Evolutionary conservation across 768 basidiomycete genomes (phyloP).

Genomic region (Termitomyces sp.): DNA sequence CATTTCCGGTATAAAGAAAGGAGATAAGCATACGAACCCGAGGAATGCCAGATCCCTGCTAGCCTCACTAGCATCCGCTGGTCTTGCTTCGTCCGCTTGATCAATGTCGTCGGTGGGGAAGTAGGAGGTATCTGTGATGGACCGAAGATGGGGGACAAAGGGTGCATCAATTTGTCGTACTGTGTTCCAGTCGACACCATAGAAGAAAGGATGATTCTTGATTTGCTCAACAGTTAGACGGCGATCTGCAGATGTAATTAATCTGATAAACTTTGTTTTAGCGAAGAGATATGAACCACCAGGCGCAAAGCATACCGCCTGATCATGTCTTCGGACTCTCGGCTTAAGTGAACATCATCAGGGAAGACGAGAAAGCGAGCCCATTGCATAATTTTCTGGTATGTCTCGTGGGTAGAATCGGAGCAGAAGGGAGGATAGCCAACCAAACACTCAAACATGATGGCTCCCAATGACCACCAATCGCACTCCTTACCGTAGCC

Average conservation of each 20-base stretch:
- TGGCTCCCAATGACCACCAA: slow-evolving; percentile 99
- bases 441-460: slow-evolving; percentile 97
- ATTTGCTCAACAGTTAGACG: slow-evolving; percentile 83
- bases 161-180: slow-evolving; percentile 92
- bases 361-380: slow-evolving; percentile 82
- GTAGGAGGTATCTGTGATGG: slow-evolving; percentile 96
- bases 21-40: slow-evolving; percentile 38
- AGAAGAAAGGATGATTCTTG: slow-evolving; percentile 90
- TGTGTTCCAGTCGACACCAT: slow-evolving; percentile 90
- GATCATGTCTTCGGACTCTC: slow-evolving; percentile 89
- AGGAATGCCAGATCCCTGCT: slow-evolving; percentile 67
- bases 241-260: slow-evolving; percentile 82
- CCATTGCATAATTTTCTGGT: slow-evolving; percentile 98
- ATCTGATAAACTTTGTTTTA: slow-evolving; percentile 35
- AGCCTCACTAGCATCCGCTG: slow-evolving; percentile 38
- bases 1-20: slow-evolving; percentile 6
- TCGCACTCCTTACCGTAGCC: slow-evolving; percentile 99
- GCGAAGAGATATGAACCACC: neutral
- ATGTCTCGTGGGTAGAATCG: slow-evolving; percentile 95
- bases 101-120: slow-evolving; percentile 96
- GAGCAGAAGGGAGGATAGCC: slow-evolving; percentile 97
- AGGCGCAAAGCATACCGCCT: slow-evolving; percentile 51
- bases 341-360: slow-evolving; percentile 89
- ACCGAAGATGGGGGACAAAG: slow-evolving; percentile 92
- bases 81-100: slow-evolving; percentile 55